Base-by-base conservation (phyloP, 1,284 basidiomycete species). In the Lentinus polychrous region DNA sequence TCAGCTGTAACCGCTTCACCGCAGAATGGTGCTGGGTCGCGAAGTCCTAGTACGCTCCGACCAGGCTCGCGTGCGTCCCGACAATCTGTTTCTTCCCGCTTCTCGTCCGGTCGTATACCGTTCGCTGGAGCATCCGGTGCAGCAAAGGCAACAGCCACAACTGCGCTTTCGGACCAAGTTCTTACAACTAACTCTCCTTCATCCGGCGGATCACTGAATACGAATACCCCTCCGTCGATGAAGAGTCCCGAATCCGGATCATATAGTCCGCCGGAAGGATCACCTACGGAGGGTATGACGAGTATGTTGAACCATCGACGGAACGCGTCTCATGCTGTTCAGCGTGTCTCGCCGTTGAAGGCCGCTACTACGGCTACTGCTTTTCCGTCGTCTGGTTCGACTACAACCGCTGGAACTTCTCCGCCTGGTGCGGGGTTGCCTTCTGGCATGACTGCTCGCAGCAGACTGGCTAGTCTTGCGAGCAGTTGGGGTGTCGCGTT, bases 31-130 rank as follows among this genome's bases (percentile, higher is more conserved):
- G 50, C 49, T n/a, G 48, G 59, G 27, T 63, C 69, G 4, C 63
- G 60, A 39, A 57, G 64, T 41, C 66, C 74, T 3, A 81, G 81
- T 0, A 81, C 83, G 0, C 62, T 83, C 38, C 76, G 84, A 8
- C 80, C 84, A 34, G 79, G 73, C 8, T 87, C 85, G 2, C 74
- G 84, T 37, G 77, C 81, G 2, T 87, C 85, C 2, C 73, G 81
- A 18, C 59, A 79, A 14, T 86, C 83, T 3, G 72, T 74, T 6
- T 75, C 82, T 0, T 86, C 84, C 7, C 72, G 68, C 46, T 81
- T 84, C 58, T 84, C 84, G 10, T 66, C 72, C 0, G 75, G 70
- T 20, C 74, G 80, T 18, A 69, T 80, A 27, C 81, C 83, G 1
- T 65, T 85, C 51, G 79, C 75, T 34, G 71, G 68, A 34, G 66